phyloP scores from a whole-genome alignment of 768 basidiomycete species.

The Tricholoma sp. region DNA sequence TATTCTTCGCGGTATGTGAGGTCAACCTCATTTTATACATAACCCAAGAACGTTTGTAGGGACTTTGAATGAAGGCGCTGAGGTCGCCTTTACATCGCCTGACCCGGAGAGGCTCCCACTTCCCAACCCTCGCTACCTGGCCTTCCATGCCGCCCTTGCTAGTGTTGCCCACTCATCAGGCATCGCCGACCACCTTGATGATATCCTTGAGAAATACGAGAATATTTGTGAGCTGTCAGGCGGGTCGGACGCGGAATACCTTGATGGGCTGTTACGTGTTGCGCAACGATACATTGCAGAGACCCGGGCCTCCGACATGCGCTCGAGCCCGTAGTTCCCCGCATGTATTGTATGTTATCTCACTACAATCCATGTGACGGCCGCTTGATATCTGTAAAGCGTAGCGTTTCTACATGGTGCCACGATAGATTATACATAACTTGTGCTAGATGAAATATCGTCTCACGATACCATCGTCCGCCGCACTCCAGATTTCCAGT shows the following conservation, averaged over 20 bases:
- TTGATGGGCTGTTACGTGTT: neutral
- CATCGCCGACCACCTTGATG: neutral
- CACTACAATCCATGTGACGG: no score
- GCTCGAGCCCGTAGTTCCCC: no score
- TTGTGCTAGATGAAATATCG: slow-evolving; percentile 27
- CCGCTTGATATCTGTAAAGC: no score
- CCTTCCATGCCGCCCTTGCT: neutral
- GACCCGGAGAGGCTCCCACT: neutral
- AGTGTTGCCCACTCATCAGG: neutral
- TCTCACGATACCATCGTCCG: slow-evolving; percentile 60
- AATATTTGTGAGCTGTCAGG: neutral
- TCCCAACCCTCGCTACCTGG: no score
- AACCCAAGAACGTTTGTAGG: no score
- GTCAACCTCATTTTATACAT: no score
- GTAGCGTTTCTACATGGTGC: no score
- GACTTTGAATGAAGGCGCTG: no score
- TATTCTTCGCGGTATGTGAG: neutral
- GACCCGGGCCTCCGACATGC: no score
- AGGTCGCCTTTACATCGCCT: neutral
- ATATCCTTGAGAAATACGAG: neutral
- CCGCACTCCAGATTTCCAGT: slow-evolving; percentile 49
- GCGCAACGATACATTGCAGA: no score
- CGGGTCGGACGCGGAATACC: neutral
- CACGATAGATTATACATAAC: no score
- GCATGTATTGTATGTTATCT: no score